phyloP scores from a whole-genome alignment of 169 alveolate genomes.

The Theileria annulata region DNA sequence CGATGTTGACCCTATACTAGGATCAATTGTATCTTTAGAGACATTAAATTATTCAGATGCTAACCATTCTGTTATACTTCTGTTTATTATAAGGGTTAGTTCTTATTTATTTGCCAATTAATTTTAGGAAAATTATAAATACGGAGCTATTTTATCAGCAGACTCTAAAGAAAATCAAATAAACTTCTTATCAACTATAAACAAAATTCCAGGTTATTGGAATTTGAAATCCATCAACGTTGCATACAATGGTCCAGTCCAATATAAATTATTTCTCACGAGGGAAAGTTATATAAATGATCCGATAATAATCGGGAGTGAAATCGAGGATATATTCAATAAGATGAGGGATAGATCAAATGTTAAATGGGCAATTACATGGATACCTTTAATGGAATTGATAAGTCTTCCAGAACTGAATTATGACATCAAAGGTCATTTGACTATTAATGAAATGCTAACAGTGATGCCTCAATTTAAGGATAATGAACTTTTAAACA shows the following conservation, averaged over 20 bases:
- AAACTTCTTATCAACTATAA: conserved; percentile 5
- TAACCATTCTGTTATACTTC: background rate
- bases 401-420: conserved; percentile 12
- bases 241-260: background rate
- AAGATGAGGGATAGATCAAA: background rate
- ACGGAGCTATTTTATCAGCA: conserved; percentile 25
- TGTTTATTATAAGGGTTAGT: conserved; percentile 18
- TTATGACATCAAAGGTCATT: background rate
- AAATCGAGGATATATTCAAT: conserved; percentile 7
- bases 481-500: background rate
- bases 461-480: conserved; percentile 7
- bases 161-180: background rate
- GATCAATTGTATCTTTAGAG: conserved; percentile 20
- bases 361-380: conserved; percentile 22
- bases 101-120: background rate
- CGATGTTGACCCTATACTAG: conserved; percentile 44
- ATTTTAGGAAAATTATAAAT: conserved; percentile 28
- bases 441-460: background rate
- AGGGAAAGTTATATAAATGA: conserved; percentile 12
- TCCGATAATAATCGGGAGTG: background rate
- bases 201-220: conserved; percentile 2
- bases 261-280: conserved; percentile 16
- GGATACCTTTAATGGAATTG: conserved; percentile 23
- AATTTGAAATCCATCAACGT: conserved; percentile 7
- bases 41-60: conserved; percentile 12